Conservation (phyloP, 139 green algal genomes). For the Tetraselmis striata region DNA sequence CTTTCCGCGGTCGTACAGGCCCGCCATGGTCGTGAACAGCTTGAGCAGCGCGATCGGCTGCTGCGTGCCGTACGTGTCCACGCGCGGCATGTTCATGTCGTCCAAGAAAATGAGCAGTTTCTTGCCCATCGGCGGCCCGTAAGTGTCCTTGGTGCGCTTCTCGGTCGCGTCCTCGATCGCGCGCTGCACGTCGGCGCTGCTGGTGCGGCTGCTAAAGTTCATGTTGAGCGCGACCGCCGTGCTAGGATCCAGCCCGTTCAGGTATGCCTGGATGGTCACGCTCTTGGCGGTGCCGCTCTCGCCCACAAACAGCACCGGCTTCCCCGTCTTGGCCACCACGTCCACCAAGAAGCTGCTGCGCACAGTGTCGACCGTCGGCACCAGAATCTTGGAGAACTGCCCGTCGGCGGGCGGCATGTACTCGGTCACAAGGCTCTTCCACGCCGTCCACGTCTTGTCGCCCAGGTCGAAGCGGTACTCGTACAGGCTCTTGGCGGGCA, state of each 20-base stretch:
- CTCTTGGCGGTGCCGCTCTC: slow-evolving; percentile 73
- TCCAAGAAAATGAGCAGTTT: slow-evolving; percentile 73
- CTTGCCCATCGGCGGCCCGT: slow-evolving; percentile 73
- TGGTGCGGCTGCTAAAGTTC: slow-evolving; percentile 67
- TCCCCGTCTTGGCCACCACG: slow-evolving; percentile 33
- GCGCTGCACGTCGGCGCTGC: slow-evolving; percentile 56
- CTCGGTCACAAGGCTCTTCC: slow-evolving; percentile 50
- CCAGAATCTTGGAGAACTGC: slow-evolving; percentile 75
- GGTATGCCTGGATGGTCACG: slow-evolving; percentile 64
- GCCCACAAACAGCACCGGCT: slow-evolving; percentile 68
- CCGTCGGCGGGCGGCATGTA: slow-evolving; percentile 53
- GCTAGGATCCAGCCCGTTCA: slow-evolving; percentile 33
- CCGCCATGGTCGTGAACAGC: slow-evolving; percentile 50
- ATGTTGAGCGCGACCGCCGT: slow-evolving; percentile 57
- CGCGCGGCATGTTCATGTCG: slow-evolving; percentile 78
- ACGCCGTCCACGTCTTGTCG: slow-evolving; percentile 58
- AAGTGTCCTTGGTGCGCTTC: slow-evolving; percentile 79
- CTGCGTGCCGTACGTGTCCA: slow-evolving; percentile 77
- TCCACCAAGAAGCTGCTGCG: slow-evolving; percentile 57
- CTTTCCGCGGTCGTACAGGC: slow-evolving; percentile 76
- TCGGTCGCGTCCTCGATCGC: slow-evolving; percentile 66
- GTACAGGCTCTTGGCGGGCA: slow-evolving; percentile 66
- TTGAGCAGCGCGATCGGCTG: slow-evolving; percentile 80
- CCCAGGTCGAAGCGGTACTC: slow-evolving; percentile 75
- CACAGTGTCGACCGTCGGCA: slow-evolving; percentile 77